phyloP scores from a whole-genome alignment of 495 filamentous ascomycete genomes.

The Xylaria scruposa region DNA sequence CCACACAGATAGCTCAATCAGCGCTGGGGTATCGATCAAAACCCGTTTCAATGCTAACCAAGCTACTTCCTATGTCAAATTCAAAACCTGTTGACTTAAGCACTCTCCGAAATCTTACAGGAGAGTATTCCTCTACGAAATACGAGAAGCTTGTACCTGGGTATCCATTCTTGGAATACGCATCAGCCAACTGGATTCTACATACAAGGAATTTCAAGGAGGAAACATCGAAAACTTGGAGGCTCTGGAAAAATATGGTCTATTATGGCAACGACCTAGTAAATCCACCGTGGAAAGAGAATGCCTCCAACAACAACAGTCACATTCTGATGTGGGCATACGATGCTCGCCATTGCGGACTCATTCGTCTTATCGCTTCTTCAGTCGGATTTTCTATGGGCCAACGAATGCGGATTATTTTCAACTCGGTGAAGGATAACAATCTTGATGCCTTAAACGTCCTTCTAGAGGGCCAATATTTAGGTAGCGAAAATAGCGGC shows the following conservation, averaged over 20 bases:
- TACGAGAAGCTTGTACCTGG: neutral
- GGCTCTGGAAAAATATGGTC: conserved; percentile 6
- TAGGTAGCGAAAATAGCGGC: no score
- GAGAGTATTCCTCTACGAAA: neutral
- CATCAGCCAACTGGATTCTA: conserved; percentile 21
- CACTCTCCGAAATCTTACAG: neutral
- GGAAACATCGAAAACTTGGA: conserved; percentile 15
- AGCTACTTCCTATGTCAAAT: neutral
- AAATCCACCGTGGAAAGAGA: neutral
- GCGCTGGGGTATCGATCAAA: neutral
- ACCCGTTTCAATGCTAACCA: neutral
- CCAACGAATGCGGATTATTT: neutral
- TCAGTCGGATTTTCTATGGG: neutral
- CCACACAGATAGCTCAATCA: neutral
- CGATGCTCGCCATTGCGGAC: neutral
- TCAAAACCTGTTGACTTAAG: neutral
- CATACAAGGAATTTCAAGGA: conserved; percentile 12
- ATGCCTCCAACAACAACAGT: neutral
- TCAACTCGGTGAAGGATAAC: neutral
- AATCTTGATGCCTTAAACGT: neutral
- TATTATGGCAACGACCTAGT: neutral
- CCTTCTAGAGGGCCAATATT: neutral
- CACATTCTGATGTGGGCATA: neutral
- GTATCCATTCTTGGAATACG: conserved; percentile 23
- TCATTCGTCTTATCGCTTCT: neutral